Evolutionary conservation across 2,329 filamentous ascomycete genomes (phyloP).

Genomic region (Diaporthe longicolla): DNA sequence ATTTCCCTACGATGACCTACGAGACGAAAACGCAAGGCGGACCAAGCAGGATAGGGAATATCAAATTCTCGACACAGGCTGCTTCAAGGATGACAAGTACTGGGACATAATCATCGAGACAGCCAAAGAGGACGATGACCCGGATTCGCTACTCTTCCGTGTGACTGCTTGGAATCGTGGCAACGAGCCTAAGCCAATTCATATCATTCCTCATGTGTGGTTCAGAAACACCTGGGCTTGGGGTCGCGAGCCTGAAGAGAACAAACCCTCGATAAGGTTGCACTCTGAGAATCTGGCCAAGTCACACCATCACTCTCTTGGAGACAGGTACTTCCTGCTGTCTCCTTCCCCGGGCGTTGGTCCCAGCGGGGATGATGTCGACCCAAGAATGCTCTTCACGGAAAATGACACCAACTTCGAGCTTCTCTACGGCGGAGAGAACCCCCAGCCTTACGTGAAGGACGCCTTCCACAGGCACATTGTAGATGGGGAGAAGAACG

Average conservation of each 20-base stretch:
- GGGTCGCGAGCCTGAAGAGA: constrained; percentile 82
- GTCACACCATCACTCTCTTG: constrained; percentile 84
- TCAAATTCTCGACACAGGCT: constrained; percentile 89
- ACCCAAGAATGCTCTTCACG: constrained; percentile 90
- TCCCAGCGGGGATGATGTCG: constrained; percentile 82
- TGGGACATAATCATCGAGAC: constrained; percentile 99
- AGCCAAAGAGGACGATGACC: constrained; percentile 92
- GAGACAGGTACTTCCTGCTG: constrained; percentile 85
- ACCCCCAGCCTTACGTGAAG: constrained; percentile 89
- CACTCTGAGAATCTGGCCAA: constrained; percentile 77
- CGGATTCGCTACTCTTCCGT: constrained; percentile 92
- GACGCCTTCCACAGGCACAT: constrained; percentile 94
- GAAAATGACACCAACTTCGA: constrained; percentile 95
- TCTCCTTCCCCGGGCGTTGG: constrained; percentile 92
- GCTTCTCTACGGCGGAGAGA: constrained; percentile 81
- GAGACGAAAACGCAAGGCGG: constrained; percentile 85
- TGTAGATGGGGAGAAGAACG: constrained; percentile 83
- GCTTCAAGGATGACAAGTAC: constrained; percentile 91
- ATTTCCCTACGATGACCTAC: constrained; percentile 92
- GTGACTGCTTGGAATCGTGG: constrained; percentile 97
- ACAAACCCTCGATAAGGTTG: constrained; percentile 84
- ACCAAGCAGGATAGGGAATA: constrained; percentile 87
- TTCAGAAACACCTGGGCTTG: constrained; percentile 98
- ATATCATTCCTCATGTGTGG: constrained; percentile 96
- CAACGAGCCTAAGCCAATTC: constrained; percentile 88